These are phyloP conservation scores for Theileria parva DNA, from an alignment of 169 alveolate species.

Conservation along the genomic window DNA sequence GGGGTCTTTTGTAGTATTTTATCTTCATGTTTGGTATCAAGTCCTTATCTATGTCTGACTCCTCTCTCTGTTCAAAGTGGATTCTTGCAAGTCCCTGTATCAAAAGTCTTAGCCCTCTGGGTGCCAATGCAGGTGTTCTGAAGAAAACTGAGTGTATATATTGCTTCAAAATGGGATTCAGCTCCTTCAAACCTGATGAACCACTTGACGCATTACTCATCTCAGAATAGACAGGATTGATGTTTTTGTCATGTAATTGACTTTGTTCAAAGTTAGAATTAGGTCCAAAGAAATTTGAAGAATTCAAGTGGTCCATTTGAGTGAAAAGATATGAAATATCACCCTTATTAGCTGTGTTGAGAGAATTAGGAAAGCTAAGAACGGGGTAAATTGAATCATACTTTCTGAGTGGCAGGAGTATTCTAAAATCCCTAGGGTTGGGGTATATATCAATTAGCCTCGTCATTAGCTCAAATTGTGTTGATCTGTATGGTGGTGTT, in stretches of 20 bases:
- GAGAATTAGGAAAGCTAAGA: background rate
- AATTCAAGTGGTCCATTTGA: conserved; percentile 16
- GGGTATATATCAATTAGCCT: conserved; percentile 70
- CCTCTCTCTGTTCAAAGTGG: conserved; percentile 76
- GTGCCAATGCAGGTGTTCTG: conserved; percentile 79
- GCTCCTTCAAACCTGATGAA: conserved; percentile 26
- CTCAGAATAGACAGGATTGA: background rate
- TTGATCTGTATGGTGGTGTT: conserved; percentile 78
- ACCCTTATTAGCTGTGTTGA: background rate
- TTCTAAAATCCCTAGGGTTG: conserved; percentile 61
- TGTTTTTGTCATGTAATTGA: background rate
- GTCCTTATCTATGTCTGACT: conserved; percentile 61
- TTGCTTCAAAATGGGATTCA: conserved; percentile 66
- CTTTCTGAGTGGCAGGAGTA: conserved; percentile 46
- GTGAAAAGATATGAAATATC: conserved; percentile 20
- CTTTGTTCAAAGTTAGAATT: background rate
- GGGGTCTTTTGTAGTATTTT: conserved; percentile 62
- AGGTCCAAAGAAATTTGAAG: conserved; percentile 41
- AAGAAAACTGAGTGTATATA: conserved; percentile 72
- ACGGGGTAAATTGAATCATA: conserved; percentile 52
- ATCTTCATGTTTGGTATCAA: conserved; percentile 70
- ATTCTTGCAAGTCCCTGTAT: conserved; percentile 73
- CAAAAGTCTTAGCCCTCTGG: conserved; percentile 72
- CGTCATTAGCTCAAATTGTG: conserved; percentile 74
- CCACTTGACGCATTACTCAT: background rate